Conservation (phyloP, 805 yeast species). For the Saccharomycopsis selenospora region DNA sequence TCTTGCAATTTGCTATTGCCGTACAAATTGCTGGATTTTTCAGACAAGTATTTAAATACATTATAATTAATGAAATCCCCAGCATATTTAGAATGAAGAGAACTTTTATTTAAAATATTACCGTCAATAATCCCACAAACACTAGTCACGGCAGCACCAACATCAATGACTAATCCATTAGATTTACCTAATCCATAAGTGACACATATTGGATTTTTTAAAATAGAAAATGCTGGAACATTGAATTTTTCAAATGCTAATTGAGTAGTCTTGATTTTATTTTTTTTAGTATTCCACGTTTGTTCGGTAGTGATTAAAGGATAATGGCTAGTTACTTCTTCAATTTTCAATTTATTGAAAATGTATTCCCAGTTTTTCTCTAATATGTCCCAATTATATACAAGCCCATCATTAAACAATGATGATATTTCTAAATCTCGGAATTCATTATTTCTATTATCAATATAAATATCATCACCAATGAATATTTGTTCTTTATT, state of each 20-base stretch:
- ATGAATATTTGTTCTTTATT: slow-evolving; percentile 32
- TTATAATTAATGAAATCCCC: slow-evolving; percentile 79
- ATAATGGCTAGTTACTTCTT: slow-evolving; percentile 41
- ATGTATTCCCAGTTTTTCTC: slow-evolving; percentile 62
- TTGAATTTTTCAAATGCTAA: slow-evolving; percentile 66
- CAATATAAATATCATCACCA: slow-evolving; percentile 41
- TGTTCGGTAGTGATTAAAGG: slow-evolving; percentile 45
- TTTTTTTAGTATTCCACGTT: slow-evolving; percentile 59
- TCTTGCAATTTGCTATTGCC: slow-evolving; percentile 21
- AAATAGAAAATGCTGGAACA: slow-evolving; percentile 70
- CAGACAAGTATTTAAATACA: slow-evolving; percentile 40
- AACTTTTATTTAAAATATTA: slow-evolving; percentile 55
- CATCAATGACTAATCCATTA: slow-evolving; percentile 71
- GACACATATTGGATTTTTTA: slow-evolving; percentile 70
- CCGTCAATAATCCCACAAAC: slow-evolving; percentile 80
- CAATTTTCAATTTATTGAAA: slow-evolving; percentile 44
- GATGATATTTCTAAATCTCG: slow-evolving; percentile 17
- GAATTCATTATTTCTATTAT: slow-evolving; percentile 10
- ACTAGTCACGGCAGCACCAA: slow-evolving; percentile 62
- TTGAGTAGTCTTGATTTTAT: slow-evolving; percentile 52
- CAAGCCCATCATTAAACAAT: slow-evolving; percentile 33
- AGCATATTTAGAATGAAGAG: slow-evolving; percentile 62
- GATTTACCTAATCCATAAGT: slow-evolving; percentile 73
- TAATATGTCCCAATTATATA: slow-evolving; percentile 69
- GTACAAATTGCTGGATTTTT: slow-evolving; percentile 32